These are phyloP conservation scores for Gomphus bonarii DNA, from an alignment of 1,284 basidiomycete species.

Conservation along the genomic window DNA sequence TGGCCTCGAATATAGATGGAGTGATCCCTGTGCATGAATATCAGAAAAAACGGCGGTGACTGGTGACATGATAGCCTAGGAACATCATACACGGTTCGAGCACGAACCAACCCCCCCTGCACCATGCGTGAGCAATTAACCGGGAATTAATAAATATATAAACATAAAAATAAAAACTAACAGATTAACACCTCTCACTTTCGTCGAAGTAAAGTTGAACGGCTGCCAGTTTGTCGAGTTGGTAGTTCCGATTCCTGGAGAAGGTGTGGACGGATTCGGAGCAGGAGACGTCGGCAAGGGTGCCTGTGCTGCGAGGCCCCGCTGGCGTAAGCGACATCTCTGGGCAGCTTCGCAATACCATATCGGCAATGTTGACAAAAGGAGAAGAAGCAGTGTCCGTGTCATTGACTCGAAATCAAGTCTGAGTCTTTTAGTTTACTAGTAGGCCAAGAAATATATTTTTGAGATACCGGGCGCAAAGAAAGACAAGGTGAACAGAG, in stretches of 20 bases:
- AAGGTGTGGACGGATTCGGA: background rate
- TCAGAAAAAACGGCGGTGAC: background rate
- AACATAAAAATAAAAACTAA: too few relatives aligned
- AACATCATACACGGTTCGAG: conserved; percentile 14
- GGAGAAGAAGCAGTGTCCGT: background rate
- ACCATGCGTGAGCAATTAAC: background rate
- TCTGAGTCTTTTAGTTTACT: background rate
- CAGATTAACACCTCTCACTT: conserved; percentile 17
- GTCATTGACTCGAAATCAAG: background rate
- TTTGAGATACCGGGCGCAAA: background rate
- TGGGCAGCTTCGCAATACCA: background rate
- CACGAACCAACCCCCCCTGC: conserved; percentile 18
- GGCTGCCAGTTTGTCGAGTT: conserved; percentile 6
- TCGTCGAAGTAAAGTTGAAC: conserved; percentile 15
- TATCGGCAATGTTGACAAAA: background rate
- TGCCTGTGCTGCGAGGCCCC: conserved; percentile 1
- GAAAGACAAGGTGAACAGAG: background rate
- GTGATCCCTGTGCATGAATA: conserved; percentile 54
- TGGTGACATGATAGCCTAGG: background rate
- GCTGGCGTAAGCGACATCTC: conserved; percentile 8
- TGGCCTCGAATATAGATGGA: conserved; percentile 56
- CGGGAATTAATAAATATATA: background rate
- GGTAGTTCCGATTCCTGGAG: background rate
- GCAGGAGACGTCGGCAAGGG: conserved; percentile 7
- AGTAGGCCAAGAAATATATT: background rate